Conservation (phyloP, 257 asterid species). For the Solanum bulbocastanum region DNA sequence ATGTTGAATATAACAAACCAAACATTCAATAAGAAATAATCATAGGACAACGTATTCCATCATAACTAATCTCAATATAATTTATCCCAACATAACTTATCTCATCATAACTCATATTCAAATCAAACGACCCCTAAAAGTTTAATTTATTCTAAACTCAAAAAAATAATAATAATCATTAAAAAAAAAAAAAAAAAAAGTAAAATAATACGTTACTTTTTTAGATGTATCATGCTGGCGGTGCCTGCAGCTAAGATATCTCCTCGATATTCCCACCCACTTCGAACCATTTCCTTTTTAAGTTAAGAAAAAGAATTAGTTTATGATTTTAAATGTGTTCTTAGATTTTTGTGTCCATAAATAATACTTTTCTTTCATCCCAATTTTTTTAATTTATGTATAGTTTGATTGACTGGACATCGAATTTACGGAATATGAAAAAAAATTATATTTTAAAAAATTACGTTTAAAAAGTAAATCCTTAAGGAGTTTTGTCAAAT, state of each 20-base stretch:
- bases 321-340: not conserved
- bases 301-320: not conserved
- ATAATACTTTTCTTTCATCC: no score
- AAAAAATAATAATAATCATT: no score
- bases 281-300: not conserved
- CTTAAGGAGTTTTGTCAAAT: not conserved
- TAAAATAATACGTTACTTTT: not conserved
- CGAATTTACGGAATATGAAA: no score
- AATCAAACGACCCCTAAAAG: no score
- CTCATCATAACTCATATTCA: no score
- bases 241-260: conserved; percentile 15
- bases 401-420: not conserved
- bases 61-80: no score
- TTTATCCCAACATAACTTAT: no score
- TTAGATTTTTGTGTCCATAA: not conserved
- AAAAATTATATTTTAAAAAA: no score
- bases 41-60: no score
- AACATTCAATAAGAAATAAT: no score
- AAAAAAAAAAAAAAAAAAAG: not conserved
- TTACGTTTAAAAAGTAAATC: not conserved
- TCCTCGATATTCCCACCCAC: conserved; percentile 11
- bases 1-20: no score
- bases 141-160: not conserved
- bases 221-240: not conserved
- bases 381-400: no score